Evolutionary conservation across 2,329 filamentous ascomycete species (phyloP), one percentile per base, ranked within the genome.

Genomic region (Pseudocercospora cruenta): DNA sequence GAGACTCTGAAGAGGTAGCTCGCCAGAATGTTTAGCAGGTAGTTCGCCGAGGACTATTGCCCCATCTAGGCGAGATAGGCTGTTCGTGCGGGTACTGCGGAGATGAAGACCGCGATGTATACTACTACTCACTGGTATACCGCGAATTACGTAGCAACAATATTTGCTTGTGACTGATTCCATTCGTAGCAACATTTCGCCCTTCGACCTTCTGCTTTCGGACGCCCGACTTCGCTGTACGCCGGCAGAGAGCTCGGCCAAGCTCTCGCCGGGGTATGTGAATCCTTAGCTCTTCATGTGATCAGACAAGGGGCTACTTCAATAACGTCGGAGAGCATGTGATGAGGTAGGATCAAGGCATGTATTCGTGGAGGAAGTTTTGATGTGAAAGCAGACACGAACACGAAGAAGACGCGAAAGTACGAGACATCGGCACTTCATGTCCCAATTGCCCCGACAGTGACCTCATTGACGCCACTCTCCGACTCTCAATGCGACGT

Each of bases 51-150:
- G 45, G 45, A 51, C 47, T 51, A 39, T 26, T 26, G 22, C 43
- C n/a, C 36, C 21, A 61, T 49, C 43, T 62, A 66, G 59, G 55
- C 49, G 55, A 63, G 66, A 63, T 58, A 47, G 51, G 63, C 57
- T 39, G 63, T 60, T 28, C 24, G 39, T 39, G 63, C 59, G 58
- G 61, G 22, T 60, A 60, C 19, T 60, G 65, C 62, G 54, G 49
- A 63, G 33, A 21, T 53, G 21, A 33, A 19, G 26, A 31, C 51
- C 12, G 24, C 47, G 47, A 51, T 51, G 19, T 33, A 14, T 26
- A 33, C 19, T 16, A 55, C 24, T 55, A 55, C 51, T 55, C 24
- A 55, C 51, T 55, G 26, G 12, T 9, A 19, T 55, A 8, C 16
- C 51, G 26, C 51, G 51, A 31, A 55, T 55, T 33, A 55, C 24